phyloP scores from a whole-genome alignment of 345 rosid species.

The Eucalyptus cloeziana region DNA sequence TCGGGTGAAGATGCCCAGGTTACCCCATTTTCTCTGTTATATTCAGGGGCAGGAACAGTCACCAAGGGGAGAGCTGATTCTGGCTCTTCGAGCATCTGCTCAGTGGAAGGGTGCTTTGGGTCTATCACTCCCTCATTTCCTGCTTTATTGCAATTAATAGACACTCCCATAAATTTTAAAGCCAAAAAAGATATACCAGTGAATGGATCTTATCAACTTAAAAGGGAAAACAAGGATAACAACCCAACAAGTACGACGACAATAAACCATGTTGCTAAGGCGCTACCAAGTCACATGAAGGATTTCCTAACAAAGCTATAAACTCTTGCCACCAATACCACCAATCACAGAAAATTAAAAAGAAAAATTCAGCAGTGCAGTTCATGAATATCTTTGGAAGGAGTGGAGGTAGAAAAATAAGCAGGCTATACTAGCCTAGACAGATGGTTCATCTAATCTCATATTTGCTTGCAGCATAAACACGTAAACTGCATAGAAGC shows the following conservation, averaged over 20 bases:
- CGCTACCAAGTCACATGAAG: neutral
- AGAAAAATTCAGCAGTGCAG: neutral
- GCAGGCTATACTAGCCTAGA: neutral
- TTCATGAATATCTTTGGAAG: neutral
- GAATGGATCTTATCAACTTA: neutral
- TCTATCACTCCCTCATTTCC: constrained; percentile 43
- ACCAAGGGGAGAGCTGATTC: constrained; percentile 63
- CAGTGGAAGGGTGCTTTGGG: constrained; percentile 22
- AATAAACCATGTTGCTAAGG: neutral
- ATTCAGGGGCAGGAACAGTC: constrained; percentile 50
- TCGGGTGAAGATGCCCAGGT: constrained; percentile 80
- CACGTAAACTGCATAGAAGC: neutral
- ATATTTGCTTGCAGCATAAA: neutral
- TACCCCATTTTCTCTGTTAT: constrained; percentile 50
- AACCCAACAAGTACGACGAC: neutral
- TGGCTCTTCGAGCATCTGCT: constrained; percentile 34
- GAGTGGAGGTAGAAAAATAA: neutral
- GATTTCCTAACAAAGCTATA: neutral
- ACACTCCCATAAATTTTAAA: neutral
- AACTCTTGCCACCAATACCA: neutral
- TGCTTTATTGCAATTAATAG: constrained; percentile 7
- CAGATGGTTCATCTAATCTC: neutral
- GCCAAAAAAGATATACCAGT: neutral
- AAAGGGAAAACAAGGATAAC: neutral
- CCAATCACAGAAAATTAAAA: neutral